phyloP scores from a whole-genome alignment of 1,139 yeast genomes.

The Yamadazyma oceani region DNA sequence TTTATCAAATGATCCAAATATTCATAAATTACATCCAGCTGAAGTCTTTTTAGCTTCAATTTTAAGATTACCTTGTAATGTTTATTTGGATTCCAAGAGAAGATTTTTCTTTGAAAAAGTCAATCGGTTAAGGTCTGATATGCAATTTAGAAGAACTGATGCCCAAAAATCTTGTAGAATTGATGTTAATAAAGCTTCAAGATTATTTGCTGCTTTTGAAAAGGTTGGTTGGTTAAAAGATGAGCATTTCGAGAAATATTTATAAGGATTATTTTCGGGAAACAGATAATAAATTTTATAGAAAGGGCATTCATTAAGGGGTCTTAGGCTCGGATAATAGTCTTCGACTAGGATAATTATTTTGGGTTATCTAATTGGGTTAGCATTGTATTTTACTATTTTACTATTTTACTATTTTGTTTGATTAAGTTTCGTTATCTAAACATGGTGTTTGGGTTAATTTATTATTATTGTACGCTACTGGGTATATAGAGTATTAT shows the following conservation, averaged over 20 bases:
- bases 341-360: too few species aligned
- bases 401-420: too few species aligned
- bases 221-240: constrained; percentile 95
- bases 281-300: too few species aligned
- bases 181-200: constrained; percentile 93
- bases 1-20: constrained; percentile 71
- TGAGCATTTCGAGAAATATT: constrained; percentile 58
- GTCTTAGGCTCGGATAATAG: too few species aligned
- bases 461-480: background rate
- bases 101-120: constrained; percentile 89
- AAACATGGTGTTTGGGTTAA: background rate
- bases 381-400: constrained; percentile 1
- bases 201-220: constrained; percentile 90
- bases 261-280: too few species aligned
- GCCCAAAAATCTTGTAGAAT: constrained; percentile 97
- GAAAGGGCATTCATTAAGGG: too few species aligned
- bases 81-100: constrained; percentile 89
- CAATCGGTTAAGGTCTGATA: constrained; percentile 65
- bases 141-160: constrained; percentile 94
- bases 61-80: constrained; percentile 82
- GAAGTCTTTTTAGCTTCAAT: constrained; percentile 86
- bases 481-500: constrained; percentile 1
- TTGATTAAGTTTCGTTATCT: too few species aligned
- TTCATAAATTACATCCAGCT: constrained; percentile 79
- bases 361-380: background rate